Percentiles rank a stretch among this genome's conserved stretches.
phyloP scores from a whole-genome alignment of 148 eudicot genomes.

The Amaranthus cruentus region DNA sequence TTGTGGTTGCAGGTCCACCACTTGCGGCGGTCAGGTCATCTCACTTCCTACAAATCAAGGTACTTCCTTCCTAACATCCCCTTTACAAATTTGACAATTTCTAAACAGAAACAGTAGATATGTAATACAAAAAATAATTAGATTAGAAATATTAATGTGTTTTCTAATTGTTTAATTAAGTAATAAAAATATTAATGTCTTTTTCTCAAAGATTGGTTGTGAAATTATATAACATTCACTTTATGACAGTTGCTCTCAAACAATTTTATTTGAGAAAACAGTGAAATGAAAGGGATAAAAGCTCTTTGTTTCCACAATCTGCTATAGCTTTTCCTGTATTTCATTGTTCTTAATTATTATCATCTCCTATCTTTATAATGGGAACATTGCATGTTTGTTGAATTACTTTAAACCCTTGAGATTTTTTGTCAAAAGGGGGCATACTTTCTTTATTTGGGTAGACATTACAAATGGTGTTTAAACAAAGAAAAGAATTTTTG shows the following conservation, averaged over 20 bases:
- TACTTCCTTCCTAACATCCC: no score
- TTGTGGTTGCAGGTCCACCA: no score
- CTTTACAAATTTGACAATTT: no score
- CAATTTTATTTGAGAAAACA: background rate
- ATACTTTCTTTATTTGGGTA: background rate
- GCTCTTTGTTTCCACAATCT: background rate
- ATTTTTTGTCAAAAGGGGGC: background rate
- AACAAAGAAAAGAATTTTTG: no score
- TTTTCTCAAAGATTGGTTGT: background rate
- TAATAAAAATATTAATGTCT: no score
- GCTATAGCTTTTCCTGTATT: background rate
- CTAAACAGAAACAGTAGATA: no score
- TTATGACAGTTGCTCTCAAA: background rate
- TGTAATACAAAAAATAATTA: no score
- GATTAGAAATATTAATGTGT: no score
- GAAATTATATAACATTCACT: no score
- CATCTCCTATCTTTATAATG: background rate
- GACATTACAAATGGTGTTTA: background rate
- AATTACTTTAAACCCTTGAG: background rate
- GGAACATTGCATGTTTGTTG: slow-evolving; percentile 5
- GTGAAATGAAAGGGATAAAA: background rate
- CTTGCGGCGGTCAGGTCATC: no score
- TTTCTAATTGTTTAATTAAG: no score
- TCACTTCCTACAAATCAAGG: no score
- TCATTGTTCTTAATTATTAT: background rate